Evolutionary conservation across 768 basidiomycete species (phyloP), one percentile per base, ranked within the genome.

Genomic region (Phlebiopsis gigantea): DNA sequence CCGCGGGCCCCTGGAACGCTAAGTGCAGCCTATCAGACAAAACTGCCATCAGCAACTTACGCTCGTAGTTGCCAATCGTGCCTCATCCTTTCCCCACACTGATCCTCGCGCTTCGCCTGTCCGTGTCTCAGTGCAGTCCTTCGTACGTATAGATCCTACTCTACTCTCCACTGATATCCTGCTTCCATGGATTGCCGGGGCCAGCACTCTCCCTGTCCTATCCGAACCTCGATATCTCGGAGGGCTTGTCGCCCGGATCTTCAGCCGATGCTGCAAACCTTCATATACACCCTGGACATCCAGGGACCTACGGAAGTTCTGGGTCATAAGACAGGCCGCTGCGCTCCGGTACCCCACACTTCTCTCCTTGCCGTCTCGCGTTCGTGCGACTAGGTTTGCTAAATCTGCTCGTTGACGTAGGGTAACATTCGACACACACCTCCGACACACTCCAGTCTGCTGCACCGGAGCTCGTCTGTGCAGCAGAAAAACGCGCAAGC

Each of bases 71-170:
- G 21, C 52, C 52, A 25, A 53, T 53, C 52, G 39, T 25, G 52
- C 44, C 17, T 6, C 53, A 54, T 54, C 53, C 53, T 21, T 26
- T 54, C 53, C 42, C 53, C 53, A 54, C 53, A 45, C 53, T 54
- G 53, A 54, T 54, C 17, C 26, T 15, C 50, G 5, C 28, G 28
- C 26, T 50, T 50, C 19, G 48, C 26, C 42, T 7, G 28, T 14
- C 8, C 7, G 43, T 22, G 43, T n/a, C 4, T 30, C 31, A 21
- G n/a, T 34, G 48, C n/a, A n/a, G 25, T 29, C 48, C 48, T 10
- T 30, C 28, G 48, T 31, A 50, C 28, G 48, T 8, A 50, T n/a
- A 34, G 26, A 24, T 49, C 12, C 47, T 28, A 14, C 26, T 28
- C 25, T 30, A 17, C 25, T 25, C 48, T 50, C n/a, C 48, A 9